Base-by-base conservation (phyloP, 208 protist species). In the Trypanosoma lewisi region DNA sequence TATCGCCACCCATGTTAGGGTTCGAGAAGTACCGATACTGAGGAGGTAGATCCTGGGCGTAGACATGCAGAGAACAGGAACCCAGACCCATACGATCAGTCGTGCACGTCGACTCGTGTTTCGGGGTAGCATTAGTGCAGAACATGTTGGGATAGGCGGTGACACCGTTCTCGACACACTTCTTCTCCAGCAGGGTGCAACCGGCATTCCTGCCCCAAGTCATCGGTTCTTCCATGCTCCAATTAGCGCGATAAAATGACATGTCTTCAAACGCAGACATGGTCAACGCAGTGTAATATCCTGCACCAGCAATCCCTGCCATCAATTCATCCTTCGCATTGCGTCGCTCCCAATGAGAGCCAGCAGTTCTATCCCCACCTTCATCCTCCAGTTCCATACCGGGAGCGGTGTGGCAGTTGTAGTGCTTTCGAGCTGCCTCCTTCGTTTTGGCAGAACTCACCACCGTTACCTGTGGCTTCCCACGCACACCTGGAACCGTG, bases 1-100 rank as follows among this genome's bases (percentile, higher is more conserved):
- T 28, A 27, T 4, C 8, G 11, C 80, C 83, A 12, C 70, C 68
- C 4, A 42, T 12, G 2, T 25, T 67, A 0, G 59, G 37, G 37
- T 80, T 17, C 0, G 0, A 1, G 36, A 87, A 85, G 67, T 88
- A 88, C 47, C 69, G 75, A 62, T 76, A 87, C 14, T 71, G 36
- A 16, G 45, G 16, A 27, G 75, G 60, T n/a, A 77, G 41, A 11
- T 2, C 7, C 2, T n/a, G 11, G 2, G 12, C 14, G n/a, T 59
- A 51, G 0, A 0, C 14, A 2, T 3, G 4, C 0, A 84, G 19
- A 2, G 14, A 6, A 53, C 82, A 92, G 19, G 2, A 17, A 6
- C 83, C 81, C 0, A 84, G 14, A 4, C 11, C 64, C 0, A 2
- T 1, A 21, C 66, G 70, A 30, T 82, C 75, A 7, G 28, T 47